Conservation (phyloP, 1,139 yeast genomes). For the Yamadazyma siamensis region DNA sequence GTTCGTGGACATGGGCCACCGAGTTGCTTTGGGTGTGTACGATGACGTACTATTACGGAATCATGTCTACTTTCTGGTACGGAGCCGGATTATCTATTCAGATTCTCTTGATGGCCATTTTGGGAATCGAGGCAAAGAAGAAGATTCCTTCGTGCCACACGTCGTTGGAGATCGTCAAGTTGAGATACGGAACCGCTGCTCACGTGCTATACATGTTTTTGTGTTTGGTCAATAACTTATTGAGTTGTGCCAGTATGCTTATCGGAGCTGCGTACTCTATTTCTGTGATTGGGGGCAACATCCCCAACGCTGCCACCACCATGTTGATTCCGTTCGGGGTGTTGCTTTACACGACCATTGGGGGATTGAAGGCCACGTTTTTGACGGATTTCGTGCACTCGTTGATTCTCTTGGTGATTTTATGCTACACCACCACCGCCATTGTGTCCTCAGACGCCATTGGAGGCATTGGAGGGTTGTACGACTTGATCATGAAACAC, state of each 20-base stretch:
- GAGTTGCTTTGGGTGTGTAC: slow-evolving; percentile 25
- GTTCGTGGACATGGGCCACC: slow-evolving; percentile 31
- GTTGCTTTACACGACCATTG: slow-evolving; percentile 33
- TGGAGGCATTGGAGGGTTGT: slow-evolving; percentile 29
- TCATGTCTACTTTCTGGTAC: slow-evolving; percentile 25
- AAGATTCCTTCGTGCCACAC: slow-evolving; percentile 29
- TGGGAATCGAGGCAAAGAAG: slow-evolving; percentile 30
- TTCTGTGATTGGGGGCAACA: slow-evolving; percentile 29
- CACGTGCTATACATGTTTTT: slow-evolving; percentile 31
- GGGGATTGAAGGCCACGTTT: slow-evolving; percentile 41
- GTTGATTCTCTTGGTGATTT: slow-evolving; percentile 28
- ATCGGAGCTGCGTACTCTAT: slow-evolving; percentile 36
- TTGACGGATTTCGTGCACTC: slow-evolving; percentile 35
- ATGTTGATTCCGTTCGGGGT: slow-evolving; percentile 38
- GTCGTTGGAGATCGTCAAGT: slow-evolving; percentile 26
- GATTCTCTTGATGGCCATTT: slow-evolving; percentile 24
- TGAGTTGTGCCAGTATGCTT: slow-evolving; percentile 34
- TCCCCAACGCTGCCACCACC: slow-evolving; percentile 30
- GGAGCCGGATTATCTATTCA: slow-evolving; percentile 28
- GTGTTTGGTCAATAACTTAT: slow-evolving; percentile 28
- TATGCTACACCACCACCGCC: slow-evolving; percentile 26
- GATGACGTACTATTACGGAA: slow-evolving; percentile 26
- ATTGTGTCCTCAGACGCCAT: slow-evolving; percentile 22
- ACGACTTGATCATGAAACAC: slow-evolving; percentile 18
- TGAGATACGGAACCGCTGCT: slow-evolving; percentile 26